Evolutionary conservation across 257 asterid species (phyloP).

Genomic region (Nicotiana otophora): DNA sequence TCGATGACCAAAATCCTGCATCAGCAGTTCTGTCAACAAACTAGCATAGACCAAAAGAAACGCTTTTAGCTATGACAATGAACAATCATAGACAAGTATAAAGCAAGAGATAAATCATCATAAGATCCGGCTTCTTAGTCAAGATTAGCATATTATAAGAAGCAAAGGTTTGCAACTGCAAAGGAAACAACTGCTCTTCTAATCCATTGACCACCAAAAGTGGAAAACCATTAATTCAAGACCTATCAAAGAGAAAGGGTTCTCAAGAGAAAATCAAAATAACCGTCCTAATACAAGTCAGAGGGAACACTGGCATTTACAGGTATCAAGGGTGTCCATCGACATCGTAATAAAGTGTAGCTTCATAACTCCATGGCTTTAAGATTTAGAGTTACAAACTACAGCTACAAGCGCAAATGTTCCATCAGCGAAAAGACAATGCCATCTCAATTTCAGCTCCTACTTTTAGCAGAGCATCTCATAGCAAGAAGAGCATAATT

Average conservation of each 20-base stretch:
- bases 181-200: not conserved
- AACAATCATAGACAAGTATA: not conserved
- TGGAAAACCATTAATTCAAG: conserved; percentile 2
- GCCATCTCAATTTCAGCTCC: not conserved
- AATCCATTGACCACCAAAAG: not conserved
- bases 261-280: not conserved
- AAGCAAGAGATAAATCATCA: not conserved
- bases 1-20: conserved; percentile 97
- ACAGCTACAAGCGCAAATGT: not conserved
- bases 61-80: not conserved
- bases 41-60: not conserved
- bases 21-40: conserved; percentile 27
- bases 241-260: not conserved
- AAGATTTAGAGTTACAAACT: not conserved
- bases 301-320: not conserved
- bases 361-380: not conserved
- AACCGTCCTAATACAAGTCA: not conserved
- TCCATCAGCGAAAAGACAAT: not conserved
- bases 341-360: not conserved
- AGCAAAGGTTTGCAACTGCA: not conserved
- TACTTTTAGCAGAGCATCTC: not conserved
- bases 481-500: not conserved
- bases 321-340: not conserved
- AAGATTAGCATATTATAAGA: not conserved
- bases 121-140: not conserved